Percentiles rank a stretch among this genome's conserved stretches.
These are phyloP conservation scores for Xylaria sp. DNA, from an alignment of 2,329 filamentous ascomycete species.

Conservation along the genomic window DNA sequence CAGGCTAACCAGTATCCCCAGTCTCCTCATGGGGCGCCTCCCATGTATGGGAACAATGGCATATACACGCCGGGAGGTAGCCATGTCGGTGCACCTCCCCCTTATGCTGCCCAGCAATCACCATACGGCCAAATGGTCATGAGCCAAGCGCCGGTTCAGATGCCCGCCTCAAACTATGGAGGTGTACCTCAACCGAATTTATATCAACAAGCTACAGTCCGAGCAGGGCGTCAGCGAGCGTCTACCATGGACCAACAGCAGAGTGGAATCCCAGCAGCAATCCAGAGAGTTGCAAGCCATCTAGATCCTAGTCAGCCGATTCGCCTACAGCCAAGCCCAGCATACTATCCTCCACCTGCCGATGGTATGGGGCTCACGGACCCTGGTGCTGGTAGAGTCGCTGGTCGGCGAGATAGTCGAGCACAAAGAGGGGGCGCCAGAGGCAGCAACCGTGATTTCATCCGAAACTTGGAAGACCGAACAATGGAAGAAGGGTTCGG, in stretches of 20 bases:
- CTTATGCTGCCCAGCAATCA: conserved; percentile 75
- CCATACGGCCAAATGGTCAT: conserved; percentile 78
- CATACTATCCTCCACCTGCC: conserved; percentile 92
- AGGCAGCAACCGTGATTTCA: conserved; percentile 82
- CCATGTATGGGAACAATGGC: conserved; percentile 81
- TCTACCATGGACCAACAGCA: conserved; percentile 97
- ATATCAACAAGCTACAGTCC: conserved; percentile 78
- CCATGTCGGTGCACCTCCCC: conserved; percentile 70
- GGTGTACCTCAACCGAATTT: conserved; percentile 59
- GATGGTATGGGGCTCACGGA: conserved; percentile 76
- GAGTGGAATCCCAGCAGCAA: conserved; percentile 87
- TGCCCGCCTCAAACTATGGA: conserved; percentile 68
- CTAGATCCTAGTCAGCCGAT: conserved; percentile 95
- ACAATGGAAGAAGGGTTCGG: conserved; percentile 88
- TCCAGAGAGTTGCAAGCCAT: conserved; percentile 94
- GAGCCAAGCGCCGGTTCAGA: conserved; percentile 68
- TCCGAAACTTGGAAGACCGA: conserved; percentile 90
- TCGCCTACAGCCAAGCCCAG: conserved; percentile 89
- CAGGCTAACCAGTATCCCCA: conserved; percentile 55
- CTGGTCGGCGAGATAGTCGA: conserved; percentile 78
- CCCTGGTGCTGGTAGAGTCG: conserved; percentile 57
- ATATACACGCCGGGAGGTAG: conserved; percentile 71
- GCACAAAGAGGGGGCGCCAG: conserved; percentile 61
- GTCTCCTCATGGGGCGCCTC: conserved; percentile 57
- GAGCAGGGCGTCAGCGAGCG: conserved; percentile 82